Conservation (phyloP, 2,329 filamentous ascomycete species). For the Neobulgaria alba region DNA sequence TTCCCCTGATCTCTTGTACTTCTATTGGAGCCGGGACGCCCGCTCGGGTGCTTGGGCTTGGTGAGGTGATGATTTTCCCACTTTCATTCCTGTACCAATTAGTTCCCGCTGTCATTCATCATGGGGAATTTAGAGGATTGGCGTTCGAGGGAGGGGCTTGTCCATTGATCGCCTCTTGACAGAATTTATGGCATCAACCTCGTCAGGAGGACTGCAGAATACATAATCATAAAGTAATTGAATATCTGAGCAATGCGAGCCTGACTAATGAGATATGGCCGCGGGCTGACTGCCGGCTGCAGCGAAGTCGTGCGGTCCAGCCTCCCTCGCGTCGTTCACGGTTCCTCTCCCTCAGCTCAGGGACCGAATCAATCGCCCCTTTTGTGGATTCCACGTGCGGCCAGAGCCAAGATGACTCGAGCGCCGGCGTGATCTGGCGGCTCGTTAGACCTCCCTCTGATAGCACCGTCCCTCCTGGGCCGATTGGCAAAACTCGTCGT, state of each 20-base stretch:
- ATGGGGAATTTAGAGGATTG: slow-evolving; percentile 10
- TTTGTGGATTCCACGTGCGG: too few relatives aligned
- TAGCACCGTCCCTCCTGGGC: background rate
- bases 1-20: slow-evolving; percentile 11
- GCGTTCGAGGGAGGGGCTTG: slow-evolving; percentile 10
- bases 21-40: slow-evolving; percentile 10
- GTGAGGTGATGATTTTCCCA: too few relatives aligned
- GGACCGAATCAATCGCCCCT: too few relatives aligned
- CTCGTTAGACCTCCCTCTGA: background rate
- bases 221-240: background rate
- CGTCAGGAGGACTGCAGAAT: background rate
- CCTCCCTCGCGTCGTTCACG: too few relatives aligned
- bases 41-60: slow-evolving; percentile 8
- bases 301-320: too few relatives aligned
- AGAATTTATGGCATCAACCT: too few relatives aligned
- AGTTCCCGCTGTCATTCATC: slow-evolving; percentile 14
- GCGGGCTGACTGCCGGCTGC: too few relatives aligned
- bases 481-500: background rate
- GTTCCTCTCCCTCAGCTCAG: too few relatives aligned
- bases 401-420: too few relatives aligned
- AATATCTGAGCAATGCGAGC: too few relatives aligned
- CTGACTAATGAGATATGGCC: too few relatives aligned
- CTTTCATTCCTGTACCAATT: slow-evolving; percentile 10
- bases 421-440: background rate
- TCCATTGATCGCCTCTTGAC: background rate